Evolutionary conservation across 139 green algal species (phyloP), one percentile per base, ranked within the genome.

Genomic region (Pseudopediastrum boryanum): DNA sequence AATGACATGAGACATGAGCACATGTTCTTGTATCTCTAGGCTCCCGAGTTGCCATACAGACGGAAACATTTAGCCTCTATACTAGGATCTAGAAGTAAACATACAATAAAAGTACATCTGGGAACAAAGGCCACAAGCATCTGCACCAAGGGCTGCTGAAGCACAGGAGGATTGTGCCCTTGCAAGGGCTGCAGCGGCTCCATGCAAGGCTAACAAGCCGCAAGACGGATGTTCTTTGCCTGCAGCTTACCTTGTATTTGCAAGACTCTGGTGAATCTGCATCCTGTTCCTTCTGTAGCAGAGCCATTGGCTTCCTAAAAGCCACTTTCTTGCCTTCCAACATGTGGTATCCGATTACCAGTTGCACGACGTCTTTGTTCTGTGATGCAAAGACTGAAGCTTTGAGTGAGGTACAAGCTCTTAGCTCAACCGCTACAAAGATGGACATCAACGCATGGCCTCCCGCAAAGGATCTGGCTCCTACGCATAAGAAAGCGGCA

Each of bases 281-380:
- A 10, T n/a, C 41, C 29, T 63, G 51, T 19, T 35, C 39, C 46
- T 87, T 87, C 71, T 91, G 70, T 10, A 97, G 71, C 21, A 97
- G 84, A 1, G 86, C 92, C 39, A 97, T 71, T 0, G 93, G 92
- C 66, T 97, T 96, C 63, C 94, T 97, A 29, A 97, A 75, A 9
- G 71, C n/a, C 44, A 94, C 56, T 16, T 78, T 56, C 67, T 92
- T 93, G 36, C 93, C 93, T 63, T 95, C 93, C 23, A 97, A 66
- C 54, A 95, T 88, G 64, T 97, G 93, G 72, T 95, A 94, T 2
- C 92, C 93, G 23, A 97, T 89, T 0, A 83, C 92, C 21, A 97
- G 75, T 29, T 89, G 66, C 8, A 96, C 62, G 0, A 75, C 46
- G 2, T 89, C 89, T 58, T 89, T 67, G 38, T 87, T 81, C 87